Percentiles rank a stretch among this genome's conserved stretches.
Conservation (phyloP, 1,139 yeast species). For the Candida dubliniensis region DNA sequence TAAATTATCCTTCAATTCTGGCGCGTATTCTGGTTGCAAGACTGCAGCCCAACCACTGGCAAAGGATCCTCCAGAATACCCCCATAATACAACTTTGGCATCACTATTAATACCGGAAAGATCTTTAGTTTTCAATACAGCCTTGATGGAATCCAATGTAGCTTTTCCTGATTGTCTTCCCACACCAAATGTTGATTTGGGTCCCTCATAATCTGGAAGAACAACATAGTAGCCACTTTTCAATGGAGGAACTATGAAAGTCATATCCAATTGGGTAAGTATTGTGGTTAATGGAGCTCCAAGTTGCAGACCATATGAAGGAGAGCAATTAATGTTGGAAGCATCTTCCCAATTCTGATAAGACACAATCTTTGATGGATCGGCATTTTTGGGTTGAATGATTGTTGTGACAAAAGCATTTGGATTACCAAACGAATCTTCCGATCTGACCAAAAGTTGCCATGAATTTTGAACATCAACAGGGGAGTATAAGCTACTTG, state of each 20-base stretch:
- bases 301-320: constrained; percentile 16
- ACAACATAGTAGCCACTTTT: constrained; percentile 28
- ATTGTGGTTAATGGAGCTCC: constrained; percentile 15
- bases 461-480: constrained; percentile 20
- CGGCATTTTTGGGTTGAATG: constrained; percentile 30
- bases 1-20: constrained; percentile 26
- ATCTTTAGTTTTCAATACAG: constrained; percentile 18
- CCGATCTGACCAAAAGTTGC: constrained; percentile 35
- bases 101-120: constrained; percentile 21
- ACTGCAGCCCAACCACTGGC: constrained; percentile 32
- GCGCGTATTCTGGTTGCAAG: constrained; percentile 35
- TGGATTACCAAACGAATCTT: constrained; percentile 31
- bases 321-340: constrained; percentile 15
- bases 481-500: constrained; percentile 14
- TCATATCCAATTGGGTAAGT: constrained; percentile 21
- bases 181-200: constrained; percentile 22
- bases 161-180: constrained; percentile 26
- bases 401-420: constrained; percentile 33
- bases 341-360: constrained; percentile 20
- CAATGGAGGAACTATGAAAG: constrained; percentile 20
- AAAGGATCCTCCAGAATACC: constrained; percentile 32
- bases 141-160: constrained; percentile 24
- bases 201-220: constrained; percentile 27
- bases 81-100: constrained; percentile 26
- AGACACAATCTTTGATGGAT: constrained; percentile 22